A percentile compares a stretch with the other conserved stretches of the same genome.
phyloP scores from a whole-genome alignment of 345 rosid species.

The Moricandia arvensis region DNA sequence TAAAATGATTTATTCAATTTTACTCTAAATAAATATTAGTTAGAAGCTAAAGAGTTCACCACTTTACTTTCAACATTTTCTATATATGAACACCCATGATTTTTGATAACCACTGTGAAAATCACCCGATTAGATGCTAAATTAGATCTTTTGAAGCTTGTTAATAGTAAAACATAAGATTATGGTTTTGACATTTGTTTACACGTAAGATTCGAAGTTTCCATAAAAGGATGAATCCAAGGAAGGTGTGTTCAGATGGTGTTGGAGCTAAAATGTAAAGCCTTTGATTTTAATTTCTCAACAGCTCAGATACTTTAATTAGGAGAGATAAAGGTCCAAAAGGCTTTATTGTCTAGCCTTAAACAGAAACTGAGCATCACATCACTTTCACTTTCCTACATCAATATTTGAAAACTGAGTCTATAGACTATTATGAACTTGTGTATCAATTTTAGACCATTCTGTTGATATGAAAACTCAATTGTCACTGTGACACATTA shows the following conservation, averaged over 20 bases:
- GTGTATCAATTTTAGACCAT: conserved; percentile 14
- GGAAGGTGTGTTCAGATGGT: conserved; percentile 25
- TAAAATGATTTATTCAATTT: neutral
- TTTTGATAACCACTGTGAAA: conserved; percentile 30
- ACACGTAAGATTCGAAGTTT: conserved; percentile 36
- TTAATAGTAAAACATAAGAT: conserved; percentile 11
- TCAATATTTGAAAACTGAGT: conserved; percentile 30
- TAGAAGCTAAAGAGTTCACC: conserved; percentile 8
- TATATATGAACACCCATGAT: conserved; percentile 26
- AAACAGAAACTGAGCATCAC: conserved; percentile 39
- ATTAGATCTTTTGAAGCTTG: conserved; percentile 12
- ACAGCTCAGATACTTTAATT: conserved; percentile 31
- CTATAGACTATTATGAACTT: conserved; percentile 30
- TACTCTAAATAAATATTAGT: neutral
- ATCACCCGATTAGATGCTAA: conserved; percentile 30
- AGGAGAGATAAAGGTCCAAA: conserved; percentile 31
- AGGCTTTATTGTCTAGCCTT: conserved; percentile 35
- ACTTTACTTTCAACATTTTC: conserved; percentile 29
- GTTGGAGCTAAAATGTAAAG: conserved; percentile 31
- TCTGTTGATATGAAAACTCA: conserved; percentile 39
- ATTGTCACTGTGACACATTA: conserved; percentile 28
- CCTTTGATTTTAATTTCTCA: conserved; percentile 27
- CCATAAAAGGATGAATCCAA: conserved; percentile 32
- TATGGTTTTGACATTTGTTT: conserved; percentile 25
- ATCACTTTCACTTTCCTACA: conserved; percentile 39